Evolutionary conservation across 2,329 filamentous ascomycete genomes (phyloP), one percentile per base, ranked within the genome.

Genomic region (Alternaria ventricosa): DNA sequence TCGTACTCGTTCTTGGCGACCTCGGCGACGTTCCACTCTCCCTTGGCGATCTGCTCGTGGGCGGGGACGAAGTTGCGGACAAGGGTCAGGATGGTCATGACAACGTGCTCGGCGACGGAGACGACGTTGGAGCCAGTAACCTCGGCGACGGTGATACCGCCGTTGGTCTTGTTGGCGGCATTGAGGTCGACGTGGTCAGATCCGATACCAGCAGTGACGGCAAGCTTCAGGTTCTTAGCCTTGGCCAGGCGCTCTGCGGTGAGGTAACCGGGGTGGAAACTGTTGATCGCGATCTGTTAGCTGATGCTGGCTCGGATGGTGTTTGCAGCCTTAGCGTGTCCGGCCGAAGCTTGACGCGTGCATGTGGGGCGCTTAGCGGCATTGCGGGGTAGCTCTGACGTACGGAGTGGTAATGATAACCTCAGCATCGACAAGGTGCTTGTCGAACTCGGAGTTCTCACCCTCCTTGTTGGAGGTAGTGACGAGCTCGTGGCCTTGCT

Each of bases 1-100:
- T 99, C 96, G 82, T 90, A 99, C 87, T 98, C 95, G 85, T 97
- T 94, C 91, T 98, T 98, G 80, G 96, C 96, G 25, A 94, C 95
- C 58, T 88, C 94, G 65, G 96, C 96, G 56, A 99, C 96, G 80
- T 99, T 87, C 96, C 96, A 99, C 66, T 97, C 92, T 69, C 96
- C 96, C 63, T 85, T 84, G 82, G 90, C 87, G 78, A 99, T 92
- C 87, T 93, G 90, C 87, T 98, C 94, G 86, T 98, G 96, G 57
- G 96, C 94, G 71, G 96, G 96, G 57, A 97, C 94, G 79, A 97
- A 99, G 91, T 99, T 99, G 86, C 96, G 94, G 82, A 98, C 91
- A 57, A 99, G 91, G 70, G 90, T 83, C 56, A 99, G 92, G 83
- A 98, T 98, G 82, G 96, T 99, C 96, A 99, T 98, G 85, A 99